A percentile compares a stretch with the other conserved stretches of the same genome.
phyloP scores from a whole-genome alignment of 2,329 filamentous ascomycete species.

The Talaromyces sp. region DNA sequence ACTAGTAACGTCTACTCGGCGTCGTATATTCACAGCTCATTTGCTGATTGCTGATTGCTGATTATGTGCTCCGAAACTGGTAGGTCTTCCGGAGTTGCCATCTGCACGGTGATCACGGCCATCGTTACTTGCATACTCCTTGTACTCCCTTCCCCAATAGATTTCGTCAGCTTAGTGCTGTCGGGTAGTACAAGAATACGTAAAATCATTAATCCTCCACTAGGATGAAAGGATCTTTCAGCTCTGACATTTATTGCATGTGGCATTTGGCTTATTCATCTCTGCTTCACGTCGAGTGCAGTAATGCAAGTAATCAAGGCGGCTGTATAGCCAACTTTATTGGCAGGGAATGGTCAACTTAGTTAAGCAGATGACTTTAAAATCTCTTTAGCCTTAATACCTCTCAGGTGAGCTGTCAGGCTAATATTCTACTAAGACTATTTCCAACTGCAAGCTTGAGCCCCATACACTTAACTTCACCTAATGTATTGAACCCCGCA shows the following conservation, averaged over 20 bases:
- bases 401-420: background rate
- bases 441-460: background rate
- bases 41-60: background rate
- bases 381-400: background rate
- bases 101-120: background rate
- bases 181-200: background rate
- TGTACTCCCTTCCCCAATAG: background rate
- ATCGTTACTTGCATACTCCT: background rate
- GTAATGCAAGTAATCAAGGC: background rate
- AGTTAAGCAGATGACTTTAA: too few relatives aligned
- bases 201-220: background rate
- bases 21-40: background rate
- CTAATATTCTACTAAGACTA: background rate
- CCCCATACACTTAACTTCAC: background rate
- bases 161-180: background rate
- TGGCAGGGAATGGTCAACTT: background rate
- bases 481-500: background rate
- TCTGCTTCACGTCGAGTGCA: background rate
- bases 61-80: background rate
- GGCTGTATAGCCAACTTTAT: background rate
- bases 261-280: background rate
- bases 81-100: background rate
- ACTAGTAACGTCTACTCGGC: background rate
- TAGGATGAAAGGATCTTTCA: background rate
- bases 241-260: background rate